Evolutionary conservation across 2,329 filamentous ascomycete species (phyloP).

Genomic region (Pseudogymnoascus sp.): DNA sequence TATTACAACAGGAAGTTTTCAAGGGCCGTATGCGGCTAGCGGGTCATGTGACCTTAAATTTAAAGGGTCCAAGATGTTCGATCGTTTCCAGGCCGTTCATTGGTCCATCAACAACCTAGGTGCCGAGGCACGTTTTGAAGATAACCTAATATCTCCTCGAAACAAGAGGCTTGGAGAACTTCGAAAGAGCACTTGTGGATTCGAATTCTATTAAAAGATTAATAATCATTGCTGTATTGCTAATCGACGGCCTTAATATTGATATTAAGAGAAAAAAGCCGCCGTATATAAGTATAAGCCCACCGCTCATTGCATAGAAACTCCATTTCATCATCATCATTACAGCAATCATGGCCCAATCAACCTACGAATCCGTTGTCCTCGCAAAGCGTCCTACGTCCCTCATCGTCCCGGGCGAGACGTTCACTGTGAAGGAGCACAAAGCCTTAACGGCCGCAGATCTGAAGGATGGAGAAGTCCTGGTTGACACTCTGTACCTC

Average conservation of each 20-base stretch:
- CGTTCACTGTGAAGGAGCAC: conserved; percentile 47
- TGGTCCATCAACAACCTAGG: not conserved
- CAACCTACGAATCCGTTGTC: conserved; percentile 35
- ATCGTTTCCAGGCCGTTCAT: not conserved
- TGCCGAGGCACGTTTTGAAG: conserved; percentile 1
- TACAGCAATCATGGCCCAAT: conserved; percentile 7
- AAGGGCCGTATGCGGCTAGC: not conserved
- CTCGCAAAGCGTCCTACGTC: conserved; percentile 55
- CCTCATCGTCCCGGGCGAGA: conserved; percentile 55
- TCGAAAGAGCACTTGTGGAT: not conserved
- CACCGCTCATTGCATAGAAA: not conserved
- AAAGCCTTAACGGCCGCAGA: conserved; percentile 37
- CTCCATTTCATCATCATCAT: not conserved
- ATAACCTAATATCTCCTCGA: conserved; percentile 8
- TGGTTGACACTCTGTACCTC: conserved; percentile 53
- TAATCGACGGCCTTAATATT: conserved; percentile 6
- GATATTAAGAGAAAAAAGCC: not conserved
- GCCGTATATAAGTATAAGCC: not conserved
- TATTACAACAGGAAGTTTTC: not conserved
- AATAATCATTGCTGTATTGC: not conserved
- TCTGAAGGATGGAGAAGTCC: conserved; percentile 55
- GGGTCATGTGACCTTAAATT: not conserved
- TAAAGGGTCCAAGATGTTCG: not conserved
- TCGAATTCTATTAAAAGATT: conserved; percentile 1
- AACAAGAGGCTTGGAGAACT: not conserved